These are phyloP conservation scores for Rubia yunnanensis DNA, from an alignment of 257 asterid species.

Conservation along the genomic window DNA sequence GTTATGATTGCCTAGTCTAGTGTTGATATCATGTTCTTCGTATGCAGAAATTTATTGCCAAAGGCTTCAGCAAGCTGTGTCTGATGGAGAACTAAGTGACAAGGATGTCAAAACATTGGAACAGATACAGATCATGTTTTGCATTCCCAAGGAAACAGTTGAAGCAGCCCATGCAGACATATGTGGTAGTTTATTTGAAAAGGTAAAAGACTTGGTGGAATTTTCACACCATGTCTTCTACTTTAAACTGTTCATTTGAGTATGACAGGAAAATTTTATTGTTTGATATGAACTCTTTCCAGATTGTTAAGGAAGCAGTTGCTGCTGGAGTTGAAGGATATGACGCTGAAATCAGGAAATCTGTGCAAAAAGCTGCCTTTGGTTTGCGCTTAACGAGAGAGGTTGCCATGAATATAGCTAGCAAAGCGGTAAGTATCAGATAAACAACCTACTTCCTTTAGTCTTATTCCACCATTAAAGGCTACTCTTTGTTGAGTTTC, in stretches of 20 bases:
- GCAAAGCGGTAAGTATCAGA: slow-evolving; percentile 74
- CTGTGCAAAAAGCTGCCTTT: slow-evolving; percentile 87
- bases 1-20: not conserved
- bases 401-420: slow-evolving; percentile 74
- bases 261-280: not conserved
- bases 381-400: slow-evolving; percentile 91
- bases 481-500: not conserved
- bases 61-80: slow-evolving; percentile 69
- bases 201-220: slow-evolving; percentile 35
- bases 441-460: not conserved
- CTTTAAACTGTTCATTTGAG: not conserved
- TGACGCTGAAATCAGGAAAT: slow-evolving; percentile 55
- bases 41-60: slow-evolving; percentile 70
- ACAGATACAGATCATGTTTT: slow-evolving; percentile 78
- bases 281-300: slow-evolving; percentile 13
- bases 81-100: slow-evolving; percentile 80
- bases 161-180: slow-evolving; percentile 89
- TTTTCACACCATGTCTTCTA: not conserved
- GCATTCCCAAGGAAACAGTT: slow-evolving; percentile 83
- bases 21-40: slow-evolving; percentile 5
- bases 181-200: slow-evolving; percentile 90
- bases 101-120: slow-evolving; percentile 73
- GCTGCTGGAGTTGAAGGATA: slow-evolving; percentile 75
- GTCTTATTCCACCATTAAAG: not conserved
- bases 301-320: slow-evolving; percentile 88